Evolutionary conservation across 345 rosid species (phyloP), one percentile per base, ranked within the genome.

Genomic region (Dovyalis caffra): DNA sequence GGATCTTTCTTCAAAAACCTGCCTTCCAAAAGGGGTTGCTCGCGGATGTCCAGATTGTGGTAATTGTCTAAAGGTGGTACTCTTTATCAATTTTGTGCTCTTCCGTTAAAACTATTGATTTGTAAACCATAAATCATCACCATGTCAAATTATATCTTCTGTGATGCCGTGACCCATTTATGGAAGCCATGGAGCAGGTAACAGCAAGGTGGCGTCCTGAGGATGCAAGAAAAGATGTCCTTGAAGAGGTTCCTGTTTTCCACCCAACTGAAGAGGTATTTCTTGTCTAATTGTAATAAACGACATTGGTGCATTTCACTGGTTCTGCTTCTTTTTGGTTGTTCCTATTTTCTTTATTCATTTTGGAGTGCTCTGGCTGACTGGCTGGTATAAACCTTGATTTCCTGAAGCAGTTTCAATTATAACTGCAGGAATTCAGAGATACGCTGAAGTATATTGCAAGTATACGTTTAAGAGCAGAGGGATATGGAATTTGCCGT

Each of bases 401-500:
- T 69, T 77, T 32, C n/a, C 57, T 78, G 64, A 77, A 67, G 53
- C 66, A 73, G 74, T 66, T 73, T 79, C 21, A 43, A 72, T 75
- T 57, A 68, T 75, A 66, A 77, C 56, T n/a, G 63, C 90, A 91
- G 97, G 96, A 92, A 80, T 91, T 91, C 58, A 69, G 63, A 70
- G 93, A 89, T 77, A 86, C 88, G 5, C 72, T 89, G 29, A 83
- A 82, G 51, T 92, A 88, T 73, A 83, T 92, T 68, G 78, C 86
- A 76, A 91, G 85, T 86, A 81, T 90, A 82, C 86, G 73, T 65
- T 77, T 70, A 28, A 76, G 32, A 81, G 89, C 87, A 28, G 90
- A 88, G 77, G 77, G 83, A 8, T 84, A 86, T 86, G 97, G 97
- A 64, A 81, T 89, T 57, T 89, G 97, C 79, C 89, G 92, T 64